A percentile compares a stretch with the other conserved stretches of the same genome.
Evolutionary conservation across 352 stramenopile species (phyloP).

Genomic region (Poterioochromonas sp.): DNA sequence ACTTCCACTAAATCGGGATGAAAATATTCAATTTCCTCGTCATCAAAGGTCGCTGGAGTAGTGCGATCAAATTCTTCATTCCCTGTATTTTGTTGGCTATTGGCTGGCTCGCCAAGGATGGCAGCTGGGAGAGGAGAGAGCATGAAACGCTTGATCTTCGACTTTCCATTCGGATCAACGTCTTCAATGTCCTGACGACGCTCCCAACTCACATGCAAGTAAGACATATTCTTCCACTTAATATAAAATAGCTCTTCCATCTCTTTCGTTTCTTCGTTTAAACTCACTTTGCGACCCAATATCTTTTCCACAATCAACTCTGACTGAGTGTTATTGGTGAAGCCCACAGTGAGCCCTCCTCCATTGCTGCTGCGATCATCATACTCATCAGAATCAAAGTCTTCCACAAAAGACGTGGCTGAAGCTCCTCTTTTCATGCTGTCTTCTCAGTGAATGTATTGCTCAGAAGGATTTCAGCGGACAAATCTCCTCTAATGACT

Average conservation of each 20-base stretch:
- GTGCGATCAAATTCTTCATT: conserved; percentile 41
- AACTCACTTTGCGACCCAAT: conserved; percentile 5
- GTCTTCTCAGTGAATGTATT: too few species aligned
- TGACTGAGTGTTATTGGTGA: neutral
- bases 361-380: too few species aligned
- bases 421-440: too few species aligned
- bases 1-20: conserved; percentile 41
- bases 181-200: neutral
- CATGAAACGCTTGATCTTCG: conserved; percentile 30
- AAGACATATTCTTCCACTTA: conserved; percentile 94
- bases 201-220: conserved; percentile 87
- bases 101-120: neutral
- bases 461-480: too few species aligned
- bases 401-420: too few species aligned
- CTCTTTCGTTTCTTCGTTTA: neutral
- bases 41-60: conserved; percentile 38
- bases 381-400: too few species aligned
- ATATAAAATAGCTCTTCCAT: conserved; percentile 84
- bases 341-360: too few species aligned
- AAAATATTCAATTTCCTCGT: conserved; percentile 41
- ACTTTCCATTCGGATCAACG: conserved; percentile 16
- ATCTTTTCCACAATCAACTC: conserved; percentile 11
- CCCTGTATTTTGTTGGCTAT: neutral
- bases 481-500: too few species aligned
- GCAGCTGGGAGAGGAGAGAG: neutral